Conservation (phyloP, 148 eudicot genomes). For the Simmondsia chinensis region DNA sequence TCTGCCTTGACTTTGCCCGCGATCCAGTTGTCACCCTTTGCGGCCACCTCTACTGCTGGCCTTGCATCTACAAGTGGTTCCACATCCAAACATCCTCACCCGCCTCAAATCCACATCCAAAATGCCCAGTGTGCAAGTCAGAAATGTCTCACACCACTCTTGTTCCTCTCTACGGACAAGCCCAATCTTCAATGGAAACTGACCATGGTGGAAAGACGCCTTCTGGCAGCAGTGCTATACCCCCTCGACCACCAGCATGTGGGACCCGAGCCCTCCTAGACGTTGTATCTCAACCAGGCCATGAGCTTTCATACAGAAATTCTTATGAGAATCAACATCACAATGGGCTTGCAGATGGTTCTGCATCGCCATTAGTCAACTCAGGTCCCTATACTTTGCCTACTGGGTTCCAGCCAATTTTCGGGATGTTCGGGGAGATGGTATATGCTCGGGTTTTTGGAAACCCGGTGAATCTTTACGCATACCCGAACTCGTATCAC, state of each 20-base stretch:
- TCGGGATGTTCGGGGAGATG: conserved; percentile 72
- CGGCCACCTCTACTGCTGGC: conserved; percentile 92
- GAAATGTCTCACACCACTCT: conserved; percentile 51
- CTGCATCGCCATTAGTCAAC: conserved; percentile 14
- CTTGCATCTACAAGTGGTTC: conserved; percentile 88
- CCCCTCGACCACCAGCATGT: conserved; percentile 62
- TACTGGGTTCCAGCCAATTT: conserved; percentile 20
- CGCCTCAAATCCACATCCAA: conserved; percentile 44
- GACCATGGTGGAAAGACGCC: conserved; percentile 17
- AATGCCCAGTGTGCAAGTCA: conserved; percentile 82
- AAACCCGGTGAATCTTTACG: conserved; percentile 33
- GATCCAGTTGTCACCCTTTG: conserved; percentile 89
- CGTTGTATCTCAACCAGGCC: conserved; percentile 22
- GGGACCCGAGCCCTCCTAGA: conserved; percentile 29
- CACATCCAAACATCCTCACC: conserved; percentile 39
- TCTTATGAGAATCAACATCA: conserved; percentile 25
- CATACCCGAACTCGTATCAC: conserved; percentile 43
- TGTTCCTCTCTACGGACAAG: conserved; percentile 68
- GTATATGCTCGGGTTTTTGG: conserved; percentile 71
- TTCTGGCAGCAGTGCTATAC: conserved; percentile 15
- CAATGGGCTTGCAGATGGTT: conserved; percentile 7
- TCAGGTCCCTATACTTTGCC: conserved; percentile 13
- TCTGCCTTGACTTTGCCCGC: conserved; percentile 58
- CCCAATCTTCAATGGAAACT: conserved; percentile 17
- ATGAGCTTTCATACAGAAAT: conserved; percentile 22